phyloP scores from a whole-genome alignment of 306 rosid genomes.

The Lablab purpureus region DNA sequence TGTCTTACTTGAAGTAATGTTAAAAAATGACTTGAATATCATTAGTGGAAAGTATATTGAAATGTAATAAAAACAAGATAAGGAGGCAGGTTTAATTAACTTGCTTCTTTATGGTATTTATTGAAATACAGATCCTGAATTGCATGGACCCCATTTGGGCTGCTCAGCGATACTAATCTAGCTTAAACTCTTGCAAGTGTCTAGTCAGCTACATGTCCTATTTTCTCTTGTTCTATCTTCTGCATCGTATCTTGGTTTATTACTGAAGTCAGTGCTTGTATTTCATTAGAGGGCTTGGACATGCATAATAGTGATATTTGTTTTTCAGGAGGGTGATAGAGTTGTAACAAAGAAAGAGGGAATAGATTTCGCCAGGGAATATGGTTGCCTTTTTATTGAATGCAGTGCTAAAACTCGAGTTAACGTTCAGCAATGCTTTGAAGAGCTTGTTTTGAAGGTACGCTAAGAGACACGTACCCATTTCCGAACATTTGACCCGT shows the following conservation, averaged over 20 bases:
- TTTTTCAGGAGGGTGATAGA: slow-evolving; percentile 83
- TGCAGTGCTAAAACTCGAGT: slow-evolving; percentile 99
- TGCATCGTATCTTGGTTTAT: slow-evolving; percentile 30
- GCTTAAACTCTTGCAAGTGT: slow-evolving; percentile 24
- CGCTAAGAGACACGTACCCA: slow-evolving; percentile 36
- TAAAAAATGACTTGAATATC: not conserved
- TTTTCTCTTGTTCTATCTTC: slow-evolving; percentile 38
- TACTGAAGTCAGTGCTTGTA: slow-evolving; percentile 18
- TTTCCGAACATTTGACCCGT: not conserved
- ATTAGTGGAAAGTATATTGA: slow-evolving; percentile 5
- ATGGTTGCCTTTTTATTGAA: slow-evolving; percentile 90
- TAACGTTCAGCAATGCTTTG: slow-evolving; percentile 94
- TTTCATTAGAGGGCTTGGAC: slow-evolving; percentile 35
- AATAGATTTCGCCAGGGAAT: slow-evolving; percentile 86
- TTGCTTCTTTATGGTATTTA: slow-evolving; percentile 12
- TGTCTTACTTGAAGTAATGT: no score
- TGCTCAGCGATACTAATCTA: slow-evolving; percentile 14
- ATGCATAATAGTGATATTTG: slow-evolving; percentile 38
- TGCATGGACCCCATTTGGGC: slow-evolving; percentile 20
- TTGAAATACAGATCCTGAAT: slow-evolving; percentile 19
- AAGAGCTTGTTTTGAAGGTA: slow-evolving; percentile 97
- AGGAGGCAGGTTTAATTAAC: not conserved
- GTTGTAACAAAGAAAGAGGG: slow-evolving; percentile 95
- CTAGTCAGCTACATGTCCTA: slow-evolving; percentile 11
- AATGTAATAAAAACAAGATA: not conserved